Evolutionary conservation across 164 flowering plant genomes (phyloP), one percentile per base, ranked within the genome.

Genomic region (Magnolia sinica): DNA sequence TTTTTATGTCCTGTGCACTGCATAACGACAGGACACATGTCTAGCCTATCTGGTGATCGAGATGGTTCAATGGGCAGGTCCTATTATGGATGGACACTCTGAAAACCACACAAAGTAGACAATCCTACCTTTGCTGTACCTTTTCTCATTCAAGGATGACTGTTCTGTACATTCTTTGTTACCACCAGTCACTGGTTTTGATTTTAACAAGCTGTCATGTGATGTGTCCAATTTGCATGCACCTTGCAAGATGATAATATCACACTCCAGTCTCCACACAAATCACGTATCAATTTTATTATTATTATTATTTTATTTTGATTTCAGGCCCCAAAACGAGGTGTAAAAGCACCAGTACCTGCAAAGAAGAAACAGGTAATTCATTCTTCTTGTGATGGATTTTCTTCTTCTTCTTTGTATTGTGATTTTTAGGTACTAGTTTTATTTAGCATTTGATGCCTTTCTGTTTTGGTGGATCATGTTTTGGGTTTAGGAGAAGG

Each of bases 401-500:
- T 50, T 70, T 31, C 20, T 11, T 1, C 49, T 50, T 2, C 49
- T 70, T 50, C 19, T 50, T 22, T 68, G 18, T 14, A 16, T 29
- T 71, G 9, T 71, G 4, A 11, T 55, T 55, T 55, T 55, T 55
- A 16, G 61, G 1, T 11, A 9, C 1, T 55, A 16, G 13, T 55
- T 55, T 55, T 16, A 11, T 11, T 16, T 55, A 55, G 18, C 13
- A 55, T 16, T 55, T 16, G 18, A 11, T 16, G 16, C 18, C 61
- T 55, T 55, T 55, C 18, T 55, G 4, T 55, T 55, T 55, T 1
- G 16, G 13, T 71, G 24, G 4, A 23, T 9, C 22, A n/a, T 50
- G 64, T 72, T 23, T 50, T 70, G 59, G 55, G 45, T 22, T 51
- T 51, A 72, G 74, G 74, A 72, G 74, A 72, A 72, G 64, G 74